A percentile compares a stretch with the other conserved stretches of the same genome.
Evolutionary conservation across 1,284 basidiomycete species (phyloP).

Genomic region (Mycena sp.): DNA sequence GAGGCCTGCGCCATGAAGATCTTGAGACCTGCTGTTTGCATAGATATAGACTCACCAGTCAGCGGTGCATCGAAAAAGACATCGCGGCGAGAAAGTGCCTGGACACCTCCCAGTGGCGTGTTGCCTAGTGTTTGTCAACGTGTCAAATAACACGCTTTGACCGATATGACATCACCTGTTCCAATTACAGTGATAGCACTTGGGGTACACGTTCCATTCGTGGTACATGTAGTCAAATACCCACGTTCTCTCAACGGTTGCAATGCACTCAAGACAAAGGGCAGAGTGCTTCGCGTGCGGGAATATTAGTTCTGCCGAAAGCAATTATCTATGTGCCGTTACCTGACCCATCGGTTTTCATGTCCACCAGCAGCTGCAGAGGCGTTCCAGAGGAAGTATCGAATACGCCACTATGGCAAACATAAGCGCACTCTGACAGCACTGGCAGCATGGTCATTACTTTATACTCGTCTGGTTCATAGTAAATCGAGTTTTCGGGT

Average conservation of each 20-base stretch:
- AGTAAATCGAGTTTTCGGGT: slow-evolving; percentile 54
- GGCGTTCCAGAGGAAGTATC: slow-evolving; percentile 53
- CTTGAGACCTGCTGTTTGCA: slow-evolving; percentile 27
- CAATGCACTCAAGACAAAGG: slow-evolving; percentile 54
- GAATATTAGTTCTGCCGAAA: not conserved
- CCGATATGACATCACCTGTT: slow-evolving; percentile 44
- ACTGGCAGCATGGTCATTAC: slow-evolving; percentile 40
- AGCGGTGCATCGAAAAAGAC: slow-evolving; percentile 66
- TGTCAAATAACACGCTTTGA: not conserved
- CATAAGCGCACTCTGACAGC: not conserved
- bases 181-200: slow-evolving; percentile 58
- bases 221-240: slow-evolving; percentile 57
- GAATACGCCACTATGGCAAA: slow-evolving; percentile 54
- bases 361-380: slow-evolving; percentile 60
- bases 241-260: slow-evolving; percentile 55
- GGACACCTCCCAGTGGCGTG: slow-evolving; percentile 59
- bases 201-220: slow-evolving; percentile 48
- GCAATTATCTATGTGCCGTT: slow-evolving; percentile 22
- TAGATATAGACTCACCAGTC: slow-evolving; percentile 44
- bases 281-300: slow-evolving; percentile 49
- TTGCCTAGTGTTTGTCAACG: slow-evolving; percentile 42
- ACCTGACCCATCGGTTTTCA: slow-evolving; percentile 63
- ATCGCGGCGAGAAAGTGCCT: slow-evolving; percentile 55
- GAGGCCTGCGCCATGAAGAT: slow-evolving; percentile 21
- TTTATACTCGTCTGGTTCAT: slow-evolving; percentile 50